Evolutionary conservation across 768 basidiomycete species (phyloP).

Genomic region (Boletales sp.): DNA sequence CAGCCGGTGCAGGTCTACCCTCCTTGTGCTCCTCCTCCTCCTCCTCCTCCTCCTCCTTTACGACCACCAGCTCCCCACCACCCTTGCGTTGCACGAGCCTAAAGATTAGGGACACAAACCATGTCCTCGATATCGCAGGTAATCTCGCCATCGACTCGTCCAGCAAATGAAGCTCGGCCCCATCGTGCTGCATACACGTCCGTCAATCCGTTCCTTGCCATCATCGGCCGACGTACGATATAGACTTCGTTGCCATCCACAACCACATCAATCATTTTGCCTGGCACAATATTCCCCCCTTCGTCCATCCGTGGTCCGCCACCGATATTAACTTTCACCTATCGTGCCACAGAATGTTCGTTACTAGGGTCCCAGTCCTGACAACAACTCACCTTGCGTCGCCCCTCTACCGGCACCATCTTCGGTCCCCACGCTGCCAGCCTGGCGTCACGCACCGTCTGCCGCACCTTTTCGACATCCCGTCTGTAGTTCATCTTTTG

Average conservation of each 20-base stretch:
- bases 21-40: constrained; percentile 39
- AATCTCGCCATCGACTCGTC: constrained; percentile 54
- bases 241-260: constrained; percentile 76
- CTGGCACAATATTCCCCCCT: constrained; percentile 48
- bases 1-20: constrained; percentile 38
- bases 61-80: constrained; percentile 2
- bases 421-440: constrained; percentile 82
- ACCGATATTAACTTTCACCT: constrained; percentile 74
- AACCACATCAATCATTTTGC: constrained; percentile 71
- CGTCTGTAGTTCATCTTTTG: constrained; percentile 73
- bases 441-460: constrained; percentile 58
- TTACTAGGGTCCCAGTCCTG: neutral
- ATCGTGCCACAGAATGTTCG: constrained; percentile 8
- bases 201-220: constrained; percentile 9
- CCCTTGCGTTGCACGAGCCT: constrained; percentile 18
- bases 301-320: constrained; percentile 49
- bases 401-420: constrained; percentile 56
- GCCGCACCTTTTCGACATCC: constrained; percentile 67
- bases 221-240: constrained; percentile 50
- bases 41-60: constrained; percentile 21
- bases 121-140: constrained; percentile 63
- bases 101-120: constrained; percentile 54
- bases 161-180: constrained; percentile 52
- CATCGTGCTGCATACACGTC: constrained; percentile 48
- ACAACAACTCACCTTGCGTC: constrained; percentile 56